Evolutionary conservation across 352 stramenopile genomes (phyloP).

Genomic region (Pseudoperonospora humuli): DNA sequence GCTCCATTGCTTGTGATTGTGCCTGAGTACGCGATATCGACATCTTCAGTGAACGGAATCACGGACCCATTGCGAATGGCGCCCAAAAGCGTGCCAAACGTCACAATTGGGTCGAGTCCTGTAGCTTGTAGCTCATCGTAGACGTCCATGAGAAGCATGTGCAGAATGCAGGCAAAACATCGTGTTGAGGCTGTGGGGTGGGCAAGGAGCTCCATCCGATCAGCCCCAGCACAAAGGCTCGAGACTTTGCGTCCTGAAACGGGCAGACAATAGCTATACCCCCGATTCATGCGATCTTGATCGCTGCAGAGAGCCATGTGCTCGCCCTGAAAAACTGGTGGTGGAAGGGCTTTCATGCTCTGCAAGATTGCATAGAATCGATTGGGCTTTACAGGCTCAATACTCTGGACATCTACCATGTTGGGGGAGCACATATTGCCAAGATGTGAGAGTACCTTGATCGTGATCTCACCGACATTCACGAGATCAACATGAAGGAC

Average conservation of each 20-base stretch:
- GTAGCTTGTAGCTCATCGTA: slow-evolving; percentile 32
- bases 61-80: slow-evolving; percentile 39
- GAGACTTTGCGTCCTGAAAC: slow-evolving; percentile 38
- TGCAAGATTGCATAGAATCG: too few relatives aligned
- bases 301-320: slow-evolving; percentile 14
- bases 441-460: too few relatives aligned
- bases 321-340: slow-evolving; percentile 21
- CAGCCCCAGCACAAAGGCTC: slow-evolving; percentile 28
- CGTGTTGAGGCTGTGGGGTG: slow-evolving; percentile 11
- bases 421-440: too few relatives aligned
- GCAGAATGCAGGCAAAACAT: slow-evolving; percentile 41
- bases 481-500: too few relatives aligned
- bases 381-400: too few relatives aligned
- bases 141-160: slow-evolving; percentile 47
- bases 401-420: too few relatives aligned
- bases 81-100: slow-evolving; percentile 39
- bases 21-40: slow-evolving; percentile 32
- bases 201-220: slow-evolving; percentile 50
- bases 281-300: not conserved
- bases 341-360: too few relatives aligned
- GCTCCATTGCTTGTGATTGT: too few relatives aligned
- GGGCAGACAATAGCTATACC: slow-evolving; percentile 33
- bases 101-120: slow-evolving; percentile 17
- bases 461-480: too few relatives aligned
- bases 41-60: slow-evolving; percentile 49